Evolutionary conservation across 176 grass and related monocot genomes (phyloP).

Genomic region (Elymus sibiricus): DNA sequence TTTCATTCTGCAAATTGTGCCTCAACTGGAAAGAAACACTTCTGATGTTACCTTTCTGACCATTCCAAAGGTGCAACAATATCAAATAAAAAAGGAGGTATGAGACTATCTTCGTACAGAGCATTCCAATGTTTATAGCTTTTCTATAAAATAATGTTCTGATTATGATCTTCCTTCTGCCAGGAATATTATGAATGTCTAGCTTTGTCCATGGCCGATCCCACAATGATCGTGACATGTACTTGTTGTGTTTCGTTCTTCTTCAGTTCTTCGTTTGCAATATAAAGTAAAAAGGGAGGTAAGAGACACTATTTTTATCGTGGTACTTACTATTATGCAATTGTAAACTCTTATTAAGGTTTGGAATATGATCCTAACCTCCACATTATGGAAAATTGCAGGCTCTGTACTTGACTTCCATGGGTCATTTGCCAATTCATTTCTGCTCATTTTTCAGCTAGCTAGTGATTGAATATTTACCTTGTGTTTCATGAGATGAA

Average conservation of each 20-base stretch:
- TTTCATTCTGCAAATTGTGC: too few species aligned
- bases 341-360: not conserved
- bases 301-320: too few species aligned
- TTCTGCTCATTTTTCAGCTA: not conserved
- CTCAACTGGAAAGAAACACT: not conserved
- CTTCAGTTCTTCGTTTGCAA: too few species aligned
- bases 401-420: not conserved
- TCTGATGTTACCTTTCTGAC: not conserved
- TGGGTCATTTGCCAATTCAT: not conserved
- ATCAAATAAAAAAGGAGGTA: too few species aligned
- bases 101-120: too few species aligned
- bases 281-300: too few species aligned
- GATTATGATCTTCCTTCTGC: not conserved
- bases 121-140: too few species aligned
- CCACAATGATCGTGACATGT: too few species aligned
- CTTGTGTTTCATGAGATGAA: not conserved
- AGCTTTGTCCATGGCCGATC: too few species aligned
- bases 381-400: not conserved
- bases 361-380: not conserved
- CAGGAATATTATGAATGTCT: not conserved
- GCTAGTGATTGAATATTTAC: not conserved
- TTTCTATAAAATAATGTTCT: not conserved
- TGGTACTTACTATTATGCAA: too few species aligned
- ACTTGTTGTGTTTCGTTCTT: too few species aligned
- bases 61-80: too few species aligned